A percentile compares a stretch with the other conserved stretches of the same genome.
These are phyloP conservation scores for Euphrasia arctica DNA, from an alignment of 305 asterid genomes.

Conservation along the genomic window DNA sequence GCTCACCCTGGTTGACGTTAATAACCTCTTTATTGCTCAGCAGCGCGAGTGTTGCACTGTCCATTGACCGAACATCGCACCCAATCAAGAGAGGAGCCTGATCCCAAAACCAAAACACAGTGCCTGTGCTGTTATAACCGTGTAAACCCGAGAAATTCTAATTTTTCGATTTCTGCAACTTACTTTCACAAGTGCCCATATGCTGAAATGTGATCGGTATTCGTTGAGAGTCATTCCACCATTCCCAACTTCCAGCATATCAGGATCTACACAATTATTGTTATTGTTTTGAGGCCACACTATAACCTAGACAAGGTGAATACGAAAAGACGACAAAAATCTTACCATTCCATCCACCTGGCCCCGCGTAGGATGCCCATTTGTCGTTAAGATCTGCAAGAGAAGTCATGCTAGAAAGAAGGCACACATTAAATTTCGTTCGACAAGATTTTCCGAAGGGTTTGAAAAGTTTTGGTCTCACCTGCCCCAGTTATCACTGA, in stretches of 20 bases:
- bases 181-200: slow-evolving; percentile 93
- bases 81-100: slow-evolving; percentile 95
- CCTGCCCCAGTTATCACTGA: slow-evolving; percentile 78
- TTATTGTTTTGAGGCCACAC: background rate
- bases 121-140: slow-evolving; percentile 10
- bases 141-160: background rate
- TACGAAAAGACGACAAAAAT: background rate
- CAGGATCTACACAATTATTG: slow-evolving; percentile 62
- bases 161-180: slow-evolving; percentile 7
- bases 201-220: slow-evolving; percentile 92
- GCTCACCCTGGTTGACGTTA: slow-evolving; percentile 84
- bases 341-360: slow-evolving; percentile 97
- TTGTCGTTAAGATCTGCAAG: slow-evolving; percentile 72
- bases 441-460: background rate
- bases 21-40: slow-evolving; percentile 78
- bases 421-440: background rate
- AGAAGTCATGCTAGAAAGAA: slow-evolving; percentile 61
- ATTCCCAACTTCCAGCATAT: slow-evolving; percentile 96
- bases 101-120: slow-evolving; percentile 6
- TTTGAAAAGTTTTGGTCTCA: slow-evolving; percentile 25
- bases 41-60: slow-evolving; percentile 38
- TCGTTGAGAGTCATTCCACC: slow-evolving; percentile 81
- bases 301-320: background rate
- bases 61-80: slow-evolving; percentile 73
- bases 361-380: slow-evolving; percentile 88